Evolutionary conservation across 2,329 filamentous ascomycete genomes (phyloP).

Genomic region (Dactylellina haptotyla): DNA sequence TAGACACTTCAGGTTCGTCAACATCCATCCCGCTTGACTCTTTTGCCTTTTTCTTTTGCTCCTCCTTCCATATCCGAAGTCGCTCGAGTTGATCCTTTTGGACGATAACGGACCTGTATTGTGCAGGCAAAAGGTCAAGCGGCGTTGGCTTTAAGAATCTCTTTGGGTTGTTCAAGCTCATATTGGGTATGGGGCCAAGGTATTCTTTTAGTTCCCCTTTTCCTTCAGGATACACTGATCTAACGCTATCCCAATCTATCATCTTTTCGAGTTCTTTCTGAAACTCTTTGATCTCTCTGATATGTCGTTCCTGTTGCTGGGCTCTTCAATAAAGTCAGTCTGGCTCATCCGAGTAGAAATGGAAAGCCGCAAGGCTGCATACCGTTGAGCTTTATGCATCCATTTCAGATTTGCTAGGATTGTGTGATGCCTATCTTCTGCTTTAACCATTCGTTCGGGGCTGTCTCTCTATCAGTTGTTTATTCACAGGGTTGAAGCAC

Average conservation of each 20-base stretch:
- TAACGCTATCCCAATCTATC: constrained; percentile 28
- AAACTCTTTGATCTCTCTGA: constrained; percentile 19
- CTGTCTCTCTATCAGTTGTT: constrained; percentile 22
- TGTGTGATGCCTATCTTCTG: constrained; percentile 29
- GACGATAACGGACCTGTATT: constrained; percentile 24
- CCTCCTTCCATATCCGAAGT: not conserved
- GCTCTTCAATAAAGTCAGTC: constrained; percentile 2
- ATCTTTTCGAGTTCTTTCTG: constrained; percentile 20
- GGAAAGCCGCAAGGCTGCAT: not conserved
- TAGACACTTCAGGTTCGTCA: constrained; percentile 12
- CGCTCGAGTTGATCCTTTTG: constrained; percentile 35
- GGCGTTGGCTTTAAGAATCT: constrained; percentile 36
- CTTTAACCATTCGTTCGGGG: constrained; percentile 15
- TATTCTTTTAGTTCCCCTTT: constrained; percentile 17
- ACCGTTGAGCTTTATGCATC: constrained; percentile 35
- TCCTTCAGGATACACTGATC: constrained; percentile 5
- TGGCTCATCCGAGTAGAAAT: not conserved
- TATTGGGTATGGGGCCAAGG: not conserved
- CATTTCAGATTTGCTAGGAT: constrained; percentile 37
- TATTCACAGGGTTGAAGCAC: not conserved
- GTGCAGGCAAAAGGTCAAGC: constrained; percentile 17
- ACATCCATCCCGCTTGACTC: constrained; percentile 10
- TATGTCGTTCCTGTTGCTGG: constrained; percentile 12
- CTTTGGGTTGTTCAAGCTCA: constrained; percentile 14
- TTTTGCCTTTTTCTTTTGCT: not conserved